These are phyloP conservation scores for Clathrus columnatus DNA, from an alignment of 768 basidiomycete genomes.

Conservation along the genomic window DNA sequence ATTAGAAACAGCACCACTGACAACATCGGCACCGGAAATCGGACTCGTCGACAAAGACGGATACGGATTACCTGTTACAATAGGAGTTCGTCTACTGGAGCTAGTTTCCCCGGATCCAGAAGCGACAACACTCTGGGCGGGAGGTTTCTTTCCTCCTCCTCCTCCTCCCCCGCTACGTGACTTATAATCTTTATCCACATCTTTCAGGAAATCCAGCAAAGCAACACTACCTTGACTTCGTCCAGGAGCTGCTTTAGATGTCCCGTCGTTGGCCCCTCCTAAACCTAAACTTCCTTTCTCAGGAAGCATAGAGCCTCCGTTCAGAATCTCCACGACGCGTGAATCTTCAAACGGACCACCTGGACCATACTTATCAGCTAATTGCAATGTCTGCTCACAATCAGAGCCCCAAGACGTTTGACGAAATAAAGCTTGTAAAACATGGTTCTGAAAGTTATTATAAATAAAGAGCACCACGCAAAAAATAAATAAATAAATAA, in stretches of 20 bases:
- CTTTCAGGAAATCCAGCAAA: constrained; percentile 14
- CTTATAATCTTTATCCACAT: constrained; percentile 13
- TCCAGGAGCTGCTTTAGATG: background rate
- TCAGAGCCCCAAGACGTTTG: constrained; percentile 18
- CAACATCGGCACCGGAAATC: background rate
- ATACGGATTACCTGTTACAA: background rate
- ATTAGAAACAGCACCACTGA: background rate
- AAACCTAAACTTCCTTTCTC: constrained; percentile 6
- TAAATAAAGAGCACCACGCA: background rate
- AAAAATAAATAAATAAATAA: background rate
- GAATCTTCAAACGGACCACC: constrained; percentile 13
- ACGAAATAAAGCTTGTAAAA: constrained; percentile 15
- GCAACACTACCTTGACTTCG: constrained; percentile 13
- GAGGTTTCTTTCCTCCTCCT: background rate
- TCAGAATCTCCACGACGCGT: constrained; percentile 15
- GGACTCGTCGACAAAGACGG: background rate
- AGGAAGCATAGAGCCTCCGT: constrained; percentile 15
- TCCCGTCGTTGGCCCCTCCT: background rate
- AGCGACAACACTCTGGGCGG: background rate
- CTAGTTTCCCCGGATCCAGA: background rate
- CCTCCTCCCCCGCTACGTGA: background rate
- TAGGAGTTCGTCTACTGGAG: background rate
- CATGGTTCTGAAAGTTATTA: constrained; percentile 11
- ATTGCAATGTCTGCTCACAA: constrained; percentile 15
- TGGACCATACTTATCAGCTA: constrained; percentile 16